Conservation (phyloP, 2,329 filamentous ascomycete species). For the Botryotinia narcissicola region DNA sequence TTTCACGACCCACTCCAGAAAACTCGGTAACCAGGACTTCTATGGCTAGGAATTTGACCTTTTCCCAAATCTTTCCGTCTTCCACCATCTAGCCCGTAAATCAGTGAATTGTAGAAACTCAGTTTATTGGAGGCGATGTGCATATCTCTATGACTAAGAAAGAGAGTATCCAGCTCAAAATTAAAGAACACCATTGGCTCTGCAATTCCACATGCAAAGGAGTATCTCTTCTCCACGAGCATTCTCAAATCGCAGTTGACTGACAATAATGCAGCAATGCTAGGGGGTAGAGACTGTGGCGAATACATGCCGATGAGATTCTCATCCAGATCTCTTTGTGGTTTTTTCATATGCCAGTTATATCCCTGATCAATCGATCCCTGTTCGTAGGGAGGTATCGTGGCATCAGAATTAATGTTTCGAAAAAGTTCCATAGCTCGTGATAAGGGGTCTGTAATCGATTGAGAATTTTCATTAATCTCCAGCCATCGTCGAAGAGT, state of each 20-base stretch:
- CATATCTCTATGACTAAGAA: neutral
- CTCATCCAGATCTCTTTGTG: neutral
- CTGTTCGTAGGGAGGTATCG: neutral
- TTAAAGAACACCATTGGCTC: neutral
- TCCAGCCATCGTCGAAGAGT: neutral
- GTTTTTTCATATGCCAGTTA: neutral
- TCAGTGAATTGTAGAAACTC: neutral
- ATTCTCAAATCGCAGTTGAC: neutral
- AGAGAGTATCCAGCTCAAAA: neutral
- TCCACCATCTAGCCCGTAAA: neutral
- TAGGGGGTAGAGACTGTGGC: neutral
- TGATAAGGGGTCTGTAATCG: neutral
- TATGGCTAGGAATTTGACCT: neutral
- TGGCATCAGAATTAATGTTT: neutral
- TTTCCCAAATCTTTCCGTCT: neutral
- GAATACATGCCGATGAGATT: neutral
- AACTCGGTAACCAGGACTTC: neutral
- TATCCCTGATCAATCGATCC: neutral
- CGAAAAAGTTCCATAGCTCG: neutral
- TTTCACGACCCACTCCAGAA: neutral
- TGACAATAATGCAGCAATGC: neutral
- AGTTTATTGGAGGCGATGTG: neutral
- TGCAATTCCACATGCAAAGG: neutral
- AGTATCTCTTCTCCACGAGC: neutral
- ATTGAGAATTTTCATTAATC: neutral